phyloP scores from a whole-genome alignment of 352 stramenopile genomes.

The Pseudoperonospora humuli region DNA sequence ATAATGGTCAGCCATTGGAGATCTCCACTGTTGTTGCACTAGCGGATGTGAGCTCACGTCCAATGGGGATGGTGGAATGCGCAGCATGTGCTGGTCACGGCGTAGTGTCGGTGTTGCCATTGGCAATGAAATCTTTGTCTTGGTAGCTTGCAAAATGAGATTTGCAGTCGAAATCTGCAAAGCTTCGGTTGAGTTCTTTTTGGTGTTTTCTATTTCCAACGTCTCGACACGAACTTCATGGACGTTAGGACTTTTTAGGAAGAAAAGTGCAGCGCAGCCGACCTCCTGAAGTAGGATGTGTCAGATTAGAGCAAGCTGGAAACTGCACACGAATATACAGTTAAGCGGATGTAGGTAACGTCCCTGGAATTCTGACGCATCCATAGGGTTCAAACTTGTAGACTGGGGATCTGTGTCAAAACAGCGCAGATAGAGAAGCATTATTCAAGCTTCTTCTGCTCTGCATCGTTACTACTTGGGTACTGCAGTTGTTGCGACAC shows the following conservation, averaged over 20 bases:
- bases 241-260: neutral
- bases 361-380: no score
- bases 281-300: no score
- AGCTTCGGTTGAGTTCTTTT: slow-evolving; percentile 8
- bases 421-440: no score
- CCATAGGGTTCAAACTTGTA: no score
- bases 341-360: no score
- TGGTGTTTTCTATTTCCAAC: slow-evolving; percentile 1
- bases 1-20: neutral
- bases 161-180: neutral
- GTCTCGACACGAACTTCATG: neutral
- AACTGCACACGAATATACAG: no score
- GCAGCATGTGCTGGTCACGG: neutral
- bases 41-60: neutral
- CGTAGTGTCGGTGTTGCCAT: slow-evolving; percentile 7
- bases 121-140: neutral
- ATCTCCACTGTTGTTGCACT: slow-evolving; percentile 1
- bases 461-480: no score
- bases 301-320: no score
- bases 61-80: neutral
- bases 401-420: no score
- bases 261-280: no score
- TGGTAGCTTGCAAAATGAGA: slow-evolving; percentile 9
- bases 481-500: no score
- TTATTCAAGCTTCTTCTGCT: no score